Conservation (phyloP, 306 rosid species). For the Begonia peltatifolia region DNA sequence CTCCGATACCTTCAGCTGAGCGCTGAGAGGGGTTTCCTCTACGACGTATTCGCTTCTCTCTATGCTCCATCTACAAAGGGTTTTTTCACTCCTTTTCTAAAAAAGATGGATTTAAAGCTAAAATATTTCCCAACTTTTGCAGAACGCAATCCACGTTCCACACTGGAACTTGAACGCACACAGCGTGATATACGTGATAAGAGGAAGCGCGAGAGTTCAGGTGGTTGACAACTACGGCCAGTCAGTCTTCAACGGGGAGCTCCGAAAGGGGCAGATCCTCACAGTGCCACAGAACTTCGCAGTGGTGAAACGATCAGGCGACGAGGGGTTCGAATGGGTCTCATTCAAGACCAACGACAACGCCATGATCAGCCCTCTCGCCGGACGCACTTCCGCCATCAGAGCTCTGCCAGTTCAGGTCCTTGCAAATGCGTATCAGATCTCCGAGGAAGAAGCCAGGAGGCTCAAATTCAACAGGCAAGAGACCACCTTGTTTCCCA, state of each 20-base stretch:
- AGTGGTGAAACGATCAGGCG: conserved; percentile 17
- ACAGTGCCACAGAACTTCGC: conserved; percentile 51
- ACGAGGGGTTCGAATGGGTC: conserved; percentile 28
- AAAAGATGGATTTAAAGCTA: no score
- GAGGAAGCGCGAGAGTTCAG: conserved; percentile 36
- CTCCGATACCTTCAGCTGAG: conserved; percentile 24
- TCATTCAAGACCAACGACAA: conserved; percentile 41
- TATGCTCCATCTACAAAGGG: no score
- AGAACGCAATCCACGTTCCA: conserved; percentile 43
- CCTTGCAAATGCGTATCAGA: conserved; percentile 15
- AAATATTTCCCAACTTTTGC: background rate
- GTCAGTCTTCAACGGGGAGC: conserved; percentile 20
- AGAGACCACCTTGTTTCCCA: conserved; percentile 15
- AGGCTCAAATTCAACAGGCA: conserved; percentile 28
- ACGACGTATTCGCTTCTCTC: conserved; percentile 7
- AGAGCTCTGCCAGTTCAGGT: conserved; percentile 32
- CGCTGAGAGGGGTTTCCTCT: conserved; percentile 25
- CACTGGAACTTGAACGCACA: conserved; percentile 50
- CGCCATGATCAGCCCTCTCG: conserved; percentile 24
- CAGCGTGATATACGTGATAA: conserved; percentile 22
- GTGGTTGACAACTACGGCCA: conserved; percentile 40
- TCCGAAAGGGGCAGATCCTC: conserved; percentile 23
- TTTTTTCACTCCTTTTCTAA: no score
- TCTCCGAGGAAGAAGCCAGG: conserved; percentile 18
- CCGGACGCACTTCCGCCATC: conserved; percentile 20